Conservation (phyloP, 2,329 filamentous ascomycete species). For the Fusarium tanahbumbuense region DNA sequence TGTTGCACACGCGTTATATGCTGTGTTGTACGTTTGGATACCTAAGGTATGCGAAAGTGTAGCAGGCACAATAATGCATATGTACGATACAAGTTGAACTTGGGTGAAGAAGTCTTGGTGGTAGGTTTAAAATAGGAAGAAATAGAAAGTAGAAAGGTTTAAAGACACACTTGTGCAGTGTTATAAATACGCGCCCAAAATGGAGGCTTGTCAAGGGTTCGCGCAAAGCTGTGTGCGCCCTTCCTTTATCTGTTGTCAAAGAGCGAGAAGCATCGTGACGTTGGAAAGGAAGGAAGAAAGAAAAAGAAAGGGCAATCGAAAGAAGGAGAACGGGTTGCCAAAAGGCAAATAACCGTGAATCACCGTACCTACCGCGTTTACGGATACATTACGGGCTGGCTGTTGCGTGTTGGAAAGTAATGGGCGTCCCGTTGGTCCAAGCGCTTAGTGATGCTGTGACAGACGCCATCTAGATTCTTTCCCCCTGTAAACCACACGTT, state of each 20-base stretch:
- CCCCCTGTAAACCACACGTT: not conserved
- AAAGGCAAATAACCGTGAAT: conserved; percentile 13
- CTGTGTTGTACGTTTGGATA: not conserved
- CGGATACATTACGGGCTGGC: conserved; percentile 24
- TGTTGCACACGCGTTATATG: not conserved
- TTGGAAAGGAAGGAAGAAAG: conserved; percentile 5
- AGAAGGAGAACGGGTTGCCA: conserved; percentile 32
- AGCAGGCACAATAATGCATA: not conserved
- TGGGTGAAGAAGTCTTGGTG: not conserved
- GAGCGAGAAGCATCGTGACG: not conserved
- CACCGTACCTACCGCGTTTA: conserved; percentile 2
- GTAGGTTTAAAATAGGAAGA: not conserved
- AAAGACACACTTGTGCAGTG: not conserved
- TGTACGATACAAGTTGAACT: not conserved
- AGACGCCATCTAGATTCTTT: not conserved
- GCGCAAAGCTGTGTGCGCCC: not conserved
- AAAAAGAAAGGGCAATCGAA: not conserved
- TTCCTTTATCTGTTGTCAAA: not conserved
- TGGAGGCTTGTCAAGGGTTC: not conserved
- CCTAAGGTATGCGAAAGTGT: not conserved
- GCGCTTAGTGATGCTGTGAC: conserved; percentile 12
- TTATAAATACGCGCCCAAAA: not conserved
- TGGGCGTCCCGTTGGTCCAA: conserved; percentile 37
- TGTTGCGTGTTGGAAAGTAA: not conserved
- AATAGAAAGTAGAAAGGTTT: not conserved